phyloP scores from a whole-genome alignment of 139 green algal species.

The Dunaliella sp. region DNA sequence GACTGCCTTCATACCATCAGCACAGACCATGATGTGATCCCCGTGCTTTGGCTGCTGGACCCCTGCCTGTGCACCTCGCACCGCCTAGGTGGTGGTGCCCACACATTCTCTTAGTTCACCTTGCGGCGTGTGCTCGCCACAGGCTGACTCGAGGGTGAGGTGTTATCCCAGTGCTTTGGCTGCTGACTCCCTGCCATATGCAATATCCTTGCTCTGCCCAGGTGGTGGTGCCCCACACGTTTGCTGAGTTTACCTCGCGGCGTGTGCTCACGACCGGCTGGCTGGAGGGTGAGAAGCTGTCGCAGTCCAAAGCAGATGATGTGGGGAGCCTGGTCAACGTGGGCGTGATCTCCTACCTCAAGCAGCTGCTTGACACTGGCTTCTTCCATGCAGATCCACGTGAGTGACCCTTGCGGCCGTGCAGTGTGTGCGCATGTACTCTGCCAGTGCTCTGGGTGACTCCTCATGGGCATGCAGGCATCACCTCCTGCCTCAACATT shows the following conservation, averaged over 20 bases:
- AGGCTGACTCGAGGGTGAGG: constrained; percentile 83
- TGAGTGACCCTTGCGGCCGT: no score
- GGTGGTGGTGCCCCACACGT: constrained; percentile 93
- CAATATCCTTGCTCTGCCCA: constrained; percentile 24
- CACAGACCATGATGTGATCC: background rate
- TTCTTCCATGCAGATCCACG: constrained; percentile 60
- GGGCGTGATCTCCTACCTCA: constrained; percentile 98
- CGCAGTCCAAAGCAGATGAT: constrained; percentile 78
- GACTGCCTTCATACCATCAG: background rate
- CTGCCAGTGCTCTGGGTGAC: no score
- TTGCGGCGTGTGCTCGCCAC: constrained; percentile 75
- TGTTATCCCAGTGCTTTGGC: no score
- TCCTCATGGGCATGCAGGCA: no score
- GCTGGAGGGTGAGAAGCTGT: constrained; percentile 86
- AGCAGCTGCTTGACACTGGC: constrained; percentile 93
- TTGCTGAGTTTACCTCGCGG: constrained; percentile 73
- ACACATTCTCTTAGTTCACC: constrained; percentile 81
- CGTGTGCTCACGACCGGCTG: constrained; percentile 79
- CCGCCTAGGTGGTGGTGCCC: constrained; percentile 88
- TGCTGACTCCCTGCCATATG: no score
- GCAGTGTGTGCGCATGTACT: no score
- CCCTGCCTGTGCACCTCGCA: background rate
- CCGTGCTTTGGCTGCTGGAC: background rate
- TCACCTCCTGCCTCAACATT: no score
- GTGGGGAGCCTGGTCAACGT: constrained; percentile 93